Base-by-base conservation (phyloP, 2,329 filamentous ascomycete genomes). In the Ophiobolus disseminans region DNA sequence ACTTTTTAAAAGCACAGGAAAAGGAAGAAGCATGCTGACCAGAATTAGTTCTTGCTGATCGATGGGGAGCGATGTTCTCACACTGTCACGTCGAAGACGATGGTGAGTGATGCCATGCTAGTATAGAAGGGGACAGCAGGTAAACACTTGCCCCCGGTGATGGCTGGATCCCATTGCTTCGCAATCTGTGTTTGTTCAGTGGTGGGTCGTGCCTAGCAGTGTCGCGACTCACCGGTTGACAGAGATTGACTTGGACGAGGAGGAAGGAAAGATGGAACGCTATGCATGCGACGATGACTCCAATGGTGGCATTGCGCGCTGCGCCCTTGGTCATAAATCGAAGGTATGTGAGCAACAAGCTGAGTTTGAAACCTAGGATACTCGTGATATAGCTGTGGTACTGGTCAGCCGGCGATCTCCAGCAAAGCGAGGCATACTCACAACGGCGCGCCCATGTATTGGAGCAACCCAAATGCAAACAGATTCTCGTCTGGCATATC, bases 361-460 rank as follows among this genome's bases (percentile, higher is more conserved):
- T 58, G 4, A 58, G 25, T 13, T 58, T 58, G 41, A 58, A 58
- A n/a, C 52, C 49, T 16, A 56, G 36, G 9, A 58, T 58, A 40
- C 55, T 58, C 1, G 38, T 47, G 5, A 58, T 58, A 35, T 58
- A 58, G 45, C 55, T 58, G 20, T 16, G 2, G 4, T 2, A 22
- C 0, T 5, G 9, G 34, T 55, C n/a, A 51, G 36, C 3, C 4
- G 6, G 2, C 10, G 30, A n/a, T 7, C 1, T 10, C 10, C 11
- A 21, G n/a, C 1, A 10, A 25, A 10, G 9, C 9, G 3, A 21
- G 3, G 9, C 2, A 8, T 31, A 5, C 46, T 48, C 34, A 58
- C 52, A 56, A 58, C 25, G 55, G 55, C 17, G 55, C 55, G 9
- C 55, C 55, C 9, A 58, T 56, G 25, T 56, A 58, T 48, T 58